Base-by-base conservation (phyloP, 306 rosid species). In the Trifolium dubium region DNA sequence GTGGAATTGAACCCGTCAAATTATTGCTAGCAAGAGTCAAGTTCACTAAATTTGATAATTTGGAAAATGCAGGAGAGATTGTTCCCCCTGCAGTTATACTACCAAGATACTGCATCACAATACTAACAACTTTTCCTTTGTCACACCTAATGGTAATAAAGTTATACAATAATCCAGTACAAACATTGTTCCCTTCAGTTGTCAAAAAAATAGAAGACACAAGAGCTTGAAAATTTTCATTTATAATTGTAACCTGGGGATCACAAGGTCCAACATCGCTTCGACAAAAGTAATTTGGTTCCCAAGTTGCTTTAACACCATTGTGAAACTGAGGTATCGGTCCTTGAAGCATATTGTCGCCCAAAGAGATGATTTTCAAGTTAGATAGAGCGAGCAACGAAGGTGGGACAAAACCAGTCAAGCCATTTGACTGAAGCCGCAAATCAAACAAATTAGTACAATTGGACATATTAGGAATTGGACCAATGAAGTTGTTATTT, bases 41-140 rank as follows among this genome's bases (percentile, higher is more conserved):
- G 4, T 6, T 15, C 4, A 50, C 56, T 50, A 50, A 50, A 50
- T 10, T 50, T n/a, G 56, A 2, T 15, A 50, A 50, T 0, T 50
- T 50, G 28, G 28, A 15, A 50, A 50, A 50, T n/a, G 56, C 23
- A 0, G 9, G 18, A 15, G 28, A 50, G 10, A 50, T 50, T 0
- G 28, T 15, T 50, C 56, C 56, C 1, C 0, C 0, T 50, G 6
- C n/a, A n/a, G n/a, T n/a, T n/a, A n/a, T n/a, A n/a, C n/a, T 6
- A 6, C 4, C 0, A 7, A 0, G 3, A n/a, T n/a, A 2, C 0
- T 0, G 1, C 19, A 49, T 5, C 6, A n/a, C 18, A 49, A 49
- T 0, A 6, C 23, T 15, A 8, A 49, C 23, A n/a, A 49, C 6
- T 8, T n/a, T 49, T 2, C 55, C 55, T 0, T 23, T 49, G n/a